These are phyloP conservation scores for Epichloe scottii DNA, from an alignment of 2,329 filamentous ascomycete species.

Conservation along the genomic window DNA sequence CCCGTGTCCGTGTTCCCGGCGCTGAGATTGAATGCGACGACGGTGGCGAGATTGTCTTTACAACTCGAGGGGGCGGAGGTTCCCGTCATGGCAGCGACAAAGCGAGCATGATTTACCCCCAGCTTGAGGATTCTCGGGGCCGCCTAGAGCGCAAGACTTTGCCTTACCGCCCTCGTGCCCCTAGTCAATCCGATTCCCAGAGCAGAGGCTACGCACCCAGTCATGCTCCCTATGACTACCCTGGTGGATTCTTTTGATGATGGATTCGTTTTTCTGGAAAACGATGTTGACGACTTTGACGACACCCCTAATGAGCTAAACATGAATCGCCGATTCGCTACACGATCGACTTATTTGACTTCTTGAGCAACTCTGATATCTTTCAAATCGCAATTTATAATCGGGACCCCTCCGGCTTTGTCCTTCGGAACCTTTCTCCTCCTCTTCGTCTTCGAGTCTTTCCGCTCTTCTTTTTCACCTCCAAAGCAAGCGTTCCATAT, in stretches of 20 bases:
- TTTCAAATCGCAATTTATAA: not conserved
- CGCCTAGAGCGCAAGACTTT: slow-evolving; percentile 31
- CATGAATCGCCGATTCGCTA: slow-evolving; percentile 5
- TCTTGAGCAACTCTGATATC: not conserved
- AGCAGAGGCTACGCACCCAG: slow-evolving; percentile 20
- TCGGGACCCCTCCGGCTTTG: not conserved
- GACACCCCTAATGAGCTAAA: slow-evolving; percentile 13
- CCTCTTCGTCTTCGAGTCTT: not conserved
- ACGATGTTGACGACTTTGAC: not conserved
- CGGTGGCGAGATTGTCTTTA: slow-evolving; percentile 48
- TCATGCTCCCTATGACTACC: slow-evolving; percentile 17
- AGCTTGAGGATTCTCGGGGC: slow-evolving; percentile 31
- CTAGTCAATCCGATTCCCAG: slow-evolving; percentile 37
- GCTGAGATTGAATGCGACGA: slow-evolving; percentile 46
- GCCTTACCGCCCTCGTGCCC: slow-evolving; percentile 31
- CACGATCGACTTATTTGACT: not conserved
- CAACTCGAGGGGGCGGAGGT: slow-evolving; percentile 15
- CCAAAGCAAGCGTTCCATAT: slow-evolving; percentile 10
- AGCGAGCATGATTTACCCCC: slow-evolving; percentile 33
- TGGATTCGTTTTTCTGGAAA: not conserved
- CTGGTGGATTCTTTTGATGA: slow-evolving; percentile 19
- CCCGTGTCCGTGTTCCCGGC: slow-evolving; percentile 42
- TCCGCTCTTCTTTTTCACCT: slow-evolving; percentile 10
- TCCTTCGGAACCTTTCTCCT: not conserved
- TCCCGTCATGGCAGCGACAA: slow-evolving; percentile 37